Percentiles rank a stretch among this genome's conserved stretches.
These are phyloP conservation scores for Fusarium compactum DNA, from an alignment of 2,329 filamentous ascomycete species.

Conservation along the genomic window DNA sequence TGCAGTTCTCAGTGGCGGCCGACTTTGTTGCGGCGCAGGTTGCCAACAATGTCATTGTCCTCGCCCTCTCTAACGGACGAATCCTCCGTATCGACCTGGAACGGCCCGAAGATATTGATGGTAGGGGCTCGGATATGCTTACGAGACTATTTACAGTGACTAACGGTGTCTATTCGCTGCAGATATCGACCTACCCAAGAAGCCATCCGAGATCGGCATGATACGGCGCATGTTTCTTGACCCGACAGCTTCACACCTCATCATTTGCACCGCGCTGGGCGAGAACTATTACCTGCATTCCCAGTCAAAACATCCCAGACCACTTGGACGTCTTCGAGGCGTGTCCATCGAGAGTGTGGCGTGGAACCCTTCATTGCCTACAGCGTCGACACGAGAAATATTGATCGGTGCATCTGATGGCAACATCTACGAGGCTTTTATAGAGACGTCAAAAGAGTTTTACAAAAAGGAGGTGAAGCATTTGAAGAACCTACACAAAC, in stretches of 20 bases:
- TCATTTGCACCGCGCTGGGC: conserved; percentile 89
- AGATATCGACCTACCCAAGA: conserved; percentile 98
- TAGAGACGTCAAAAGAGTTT: conserved; percentile 94
- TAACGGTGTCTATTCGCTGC: conserved; percentile 18
- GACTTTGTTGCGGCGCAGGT: conserved; percentile 97
- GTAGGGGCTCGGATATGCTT: conserved; percentile 56
- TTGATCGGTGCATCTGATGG: conserved; percentile 92
- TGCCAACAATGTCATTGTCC: conserved; percentile 94
- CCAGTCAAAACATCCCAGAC: conserved; percentile 88
- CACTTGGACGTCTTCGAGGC: conserved; percentile 83
- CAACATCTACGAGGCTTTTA: conserved; percentile 93
- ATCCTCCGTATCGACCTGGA: conserved; percentile 95
- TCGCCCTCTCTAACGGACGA: conserved; percentile 91
- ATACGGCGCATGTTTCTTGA: conserved; percentile 98
- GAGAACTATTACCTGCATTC: conserved; percentile 99
- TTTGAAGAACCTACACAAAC: conserved; percentile 83
- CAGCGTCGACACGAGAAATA: conserved; percentile 94
- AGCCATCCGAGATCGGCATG: conserved; percentile 87
- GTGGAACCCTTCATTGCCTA: conserved; percentile 94
- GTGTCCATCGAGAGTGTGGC: conserved; percentile 90
- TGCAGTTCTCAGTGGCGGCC: conserved; percentile 93
- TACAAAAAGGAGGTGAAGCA: conserved; percentile 96
- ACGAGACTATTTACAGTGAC: background rate
- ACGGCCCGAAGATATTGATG: conserved; percentile 94
- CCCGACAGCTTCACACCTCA: conserved; percentile 92